These are phyloP conservation scores for Fusarium subglutinans DNA, from an alignment of 2,329 filamentous ascomycete species.

Conservation along the genomic window DNA sequence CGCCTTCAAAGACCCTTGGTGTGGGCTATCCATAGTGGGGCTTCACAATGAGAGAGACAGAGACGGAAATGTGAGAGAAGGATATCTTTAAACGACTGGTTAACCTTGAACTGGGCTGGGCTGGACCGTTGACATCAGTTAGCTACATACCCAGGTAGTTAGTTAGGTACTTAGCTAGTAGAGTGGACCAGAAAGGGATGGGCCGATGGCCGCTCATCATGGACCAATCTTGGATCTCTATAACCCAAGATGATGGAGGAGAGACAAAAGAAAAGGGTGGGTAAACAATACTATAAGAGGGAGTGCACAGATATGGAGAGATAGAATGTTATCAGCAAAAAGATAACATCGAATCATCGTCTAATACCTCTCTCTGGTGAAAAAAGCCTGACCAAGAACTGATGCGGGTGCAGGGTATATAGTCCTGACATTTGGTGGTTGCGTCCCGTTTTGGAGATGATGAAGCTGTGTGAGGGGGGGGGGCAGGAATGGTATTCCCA, in stretches of 20 bases:
- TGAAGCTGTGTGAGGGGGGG: conserved; percentile 12
- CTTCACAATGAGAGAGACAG: background rate
- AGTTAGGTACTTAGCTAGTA: background rate
- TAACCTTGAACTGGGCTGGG: conserved; percentile 5
- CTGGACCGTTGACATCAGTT: conserved; percentile 29
- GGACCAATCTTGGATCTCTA: conserved; percentile 28
- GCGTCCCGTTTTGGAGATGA: conserved; percentile 16
- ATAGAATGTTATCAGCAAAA: background rate
- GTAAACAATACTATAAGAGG: conserved; percentile 18
- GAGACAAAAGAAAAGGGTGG: conserved; percentile 15
- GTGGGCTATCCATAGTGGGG: conserved; percentile 24
- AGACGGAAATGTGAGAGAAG: background rate
- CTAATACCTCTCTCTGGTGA: background rate
- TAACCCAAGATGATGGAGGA: background rate
- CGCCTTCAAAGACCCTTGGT: conserved; percentile 28
- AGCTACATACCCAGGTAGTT: background rate
- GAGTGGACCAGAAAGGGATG: conserved; percentile 41
- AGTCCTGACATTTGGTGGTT: conserved; percentile 19
- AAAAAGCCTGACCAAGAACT: conserved; percentile 38
- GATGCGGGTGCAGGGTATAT: conserved; percentile 37
- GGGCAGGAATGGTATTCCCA: conserved; percentile 14
- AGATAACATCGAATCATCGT: conserved; percentile 9
- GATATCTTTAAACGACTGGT: conserved; percentile 8
- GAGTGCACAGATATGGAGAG: conserved; percentile 15
- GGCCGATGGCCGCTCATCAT: conserved; percentile 34